Base-by-base conservation (phyloP, 257 asterid species). In the Solanum ahanhuiri region DNA sequence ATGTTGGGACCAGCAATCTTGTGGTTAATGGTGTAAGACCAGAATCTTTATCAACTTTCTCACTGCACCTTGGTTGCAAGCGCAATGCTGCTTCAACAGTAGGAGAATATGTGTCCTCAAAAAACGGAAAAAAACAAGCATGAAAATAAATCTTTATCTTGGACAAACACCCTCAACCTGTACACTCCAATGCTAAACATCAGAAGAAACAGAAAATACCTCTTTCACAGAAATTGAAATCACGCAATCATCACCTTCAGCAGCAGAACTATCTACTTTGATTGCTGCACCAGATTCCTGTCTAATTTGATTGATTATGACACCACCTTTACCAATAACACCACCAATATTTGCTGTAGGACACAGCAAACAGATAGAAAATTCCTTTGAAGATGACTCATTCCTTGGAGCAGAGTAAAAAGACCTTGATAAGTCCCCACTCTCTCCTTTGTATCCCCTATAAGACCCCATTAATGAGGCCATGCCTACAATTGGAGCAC, bases 11-110 rank as follows among this genome's bases (percentile, higher is more conserved):
- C 87, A 97, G 98, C 86, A 97, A 88, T 84, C 94, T 87, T 8
- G 96, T 95, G 39, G 98, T 94, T 87, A 89, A 92, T 57, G 98
- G 93, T 90, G 93, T 91, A 54, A 93, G 97, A 75, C 98, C 99
- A 48, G 99, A 94, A 88, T 96, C 99, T 86, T 95, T 93, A 89
- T 94, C 98, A 82, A 92, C 93, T 89, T 95, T 96, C 89, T 95
- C 99, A 87, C 98, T 94, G 94, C 99, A 96, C 90, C 97, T 94
- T 28, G 99, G 98, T 90, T 96, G 98, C 93, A 96, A 89, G 63
- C 95, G 97, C 76, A 93, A 20, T 23, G 98, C 99, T 70, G 99
- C 99, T 87, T 94, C 99, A 23, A 96, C 89, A 51, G 98, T 91
- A 39, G 98, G 95, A 76, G 98, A 96, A 88, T 15, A 15, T 25